Conservation (phyloP, 345 rosid genomes). For the Euphorbia peplus region DNA sequence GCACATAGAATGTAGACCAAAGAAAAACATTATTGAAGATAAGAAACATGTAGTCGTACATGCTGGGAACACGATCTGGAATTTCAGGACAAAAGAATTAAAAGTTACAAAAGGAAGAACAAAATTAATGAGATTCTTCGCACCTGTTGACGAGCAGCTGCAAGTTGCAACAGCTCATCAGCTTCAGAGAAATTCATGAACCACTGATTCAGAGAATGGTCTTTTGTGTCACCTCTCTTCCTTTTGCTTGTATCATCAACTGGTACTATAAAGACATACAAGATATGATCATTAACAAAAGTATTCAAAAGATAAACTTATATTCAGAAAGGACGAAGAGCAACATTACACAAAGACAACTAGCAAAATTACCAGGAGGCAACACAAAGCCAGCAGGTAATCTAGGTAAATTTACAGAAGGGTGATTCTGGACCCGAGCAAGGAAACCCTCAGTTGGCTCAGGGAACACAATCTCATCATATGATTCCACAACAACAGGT, state of each 20-base stretch:
- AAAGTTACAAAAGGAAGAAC: neutral
- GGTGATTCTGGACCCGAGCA: conserved; percentile 31
- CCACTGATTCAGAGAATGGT: conserved; percentile 27
- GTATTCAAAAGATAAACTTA: neutral
- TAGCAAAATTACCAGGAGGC: conserved; percentile 20
- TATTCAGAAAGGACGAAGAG: conserved; percentile 12
- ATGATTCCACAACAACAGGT: conserved; percentile 34
- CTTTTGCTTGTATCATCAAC: conserved; percentile 29
- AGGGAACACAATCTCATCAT: conserved; percentile 34
- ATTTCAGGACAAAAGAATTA: neutral
- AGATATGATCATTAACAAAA: neutral
- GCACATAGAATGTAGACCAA: neutral
- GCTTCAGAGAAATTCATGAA: conserved; percentile 34
- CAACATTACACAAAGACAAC: neutral
- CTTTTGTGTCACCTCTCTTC: conserved; percentile 34
- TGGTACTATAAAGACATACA: conserved; percentile 14
- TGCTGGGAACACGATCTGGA: neutral
- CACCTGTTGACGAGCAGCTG: conserved; percentile 38
- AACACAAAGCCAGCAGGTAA: conserved; percentile 32
- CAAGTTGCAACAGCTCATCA: conserved; percentile 34
- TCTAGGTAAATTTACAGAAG: conserved; percentile 31
- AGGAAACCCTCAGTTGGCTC: conserved; percentile 33
- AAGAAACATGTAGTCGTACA: neutral
- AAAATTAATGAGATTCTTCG: neutral
- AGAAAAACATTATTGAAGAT: neutral